These are phyloP conservation scores for Candida silvatica DNA, from an alignment of 805 yeast species.

Conservation along the genomic window DNA sequence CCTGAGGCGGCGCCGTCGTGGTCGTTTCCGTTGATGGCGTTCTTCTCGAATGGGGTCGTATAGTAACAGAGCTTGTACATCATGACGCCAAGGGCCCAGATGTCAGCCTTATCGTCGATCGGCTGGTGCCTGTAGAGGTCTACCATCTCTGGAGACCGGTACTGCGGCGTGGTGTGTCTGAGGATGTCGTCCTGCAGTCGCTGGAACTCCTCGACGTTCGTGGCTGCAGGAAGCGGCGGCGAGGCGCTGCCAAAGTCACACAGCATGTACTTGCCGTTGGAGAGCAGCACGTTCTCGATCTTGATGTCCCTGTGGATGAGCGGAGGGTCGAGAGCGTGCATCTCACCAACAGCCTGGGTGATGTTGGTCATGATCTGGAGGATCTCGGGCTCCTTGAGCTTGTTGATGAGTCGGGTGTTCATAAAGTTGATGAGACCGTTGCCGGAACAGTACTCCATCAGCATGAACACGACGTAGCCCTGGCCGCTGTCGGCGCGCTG, in stretches of 20 bases:
- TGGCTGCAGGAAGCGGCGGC: slow-evolving; percentile 54
- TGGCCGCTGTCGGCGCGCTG: slow-evolving; percentile 31
- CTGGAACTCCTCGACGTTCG: slow-evolving; percentile 49
- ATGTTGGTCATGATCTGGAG: slow-evolving; percentile 60
- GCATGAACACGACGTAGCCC: slow-evolving; percentile 69
- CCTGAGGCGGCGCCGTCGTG: slow-evolving; percentile 30
- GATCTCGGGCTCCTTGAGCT: slow-evolving; percentile 62
- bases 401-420: slow-evolving; percentile 61
- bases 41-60: slow-evolving; percentile 72
- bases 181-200: slow-evolving; percentile 58
- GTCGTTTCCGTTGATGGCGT: slow-evolving; percentile 26
- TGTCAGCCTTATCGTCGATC: slow-evolving; percentile 74
- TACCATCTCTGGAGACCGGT: slow-evolving; percentile 79
- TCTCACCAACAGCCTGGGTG: slow-evolving; percentile 66
- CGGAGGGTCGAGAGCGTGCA: slow-evolving; percentile 49
- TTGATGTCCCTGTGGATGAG: slow-evolving; percentile 74
- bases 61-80: slow-evolving; percentile 72
- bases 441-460: slow-evolving; percentile 74
- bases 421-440: slow-evolving; percentile 74
- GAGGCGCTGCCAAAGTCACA: slow-evolving; percentile 84
- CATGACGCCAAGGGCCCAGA: slow-evolving; percentile 81
- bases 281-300: slow-evolving; percentile 70
- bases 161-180: slow-evolving; percentile 80
- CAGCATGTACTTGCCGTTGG: slow-evolving; percentile 52
- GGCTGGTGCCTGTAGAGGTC: slow-evolving; percentile 62